Conservation (phyloP, 805 yeast species). For the Debaryomyces prosopidis region DNA sequence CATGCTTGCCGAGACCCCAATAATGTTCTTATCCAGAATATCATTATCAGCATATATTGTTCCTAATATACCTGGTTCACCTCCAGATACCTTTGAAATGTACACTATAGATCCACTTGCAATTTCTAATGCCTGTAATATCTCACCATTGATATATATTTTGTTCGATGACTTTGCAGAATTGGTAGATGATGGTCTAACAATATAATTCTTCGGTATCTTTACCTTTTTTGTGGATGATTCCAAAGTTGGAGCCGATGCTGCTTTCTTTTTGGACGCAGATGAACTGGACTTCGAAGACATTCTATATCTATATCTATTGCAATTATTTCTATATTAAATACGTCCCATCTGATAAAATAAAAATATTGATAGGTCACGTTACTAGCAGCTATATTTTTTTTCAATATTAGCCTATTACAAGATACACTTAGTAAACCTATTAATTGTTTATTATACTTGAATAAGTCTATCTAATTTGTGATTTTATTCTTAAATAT, state of each 20-base stretch:
- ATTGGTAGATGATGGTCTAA: constrained; percentile 29
- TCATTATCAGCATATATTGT: constrained; percentile 37
- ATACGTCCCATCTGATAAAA: no score
- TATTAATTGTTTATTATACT: no score
- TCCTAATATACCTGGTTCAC: constrained; percentile 46
- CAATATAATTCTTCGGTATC: constrained; percentile 41
- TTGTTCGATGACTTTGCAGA: constrained; percentile 33
- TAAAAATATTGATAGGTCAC: neutral
- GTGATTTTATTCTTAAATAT: neutral
- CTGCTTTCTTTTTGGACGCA: constrained; percentile 22
- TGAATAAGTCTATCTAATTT: no score
- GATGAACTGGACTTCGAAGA: constrained; percentile 19
- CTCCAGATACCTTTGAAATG: constrained; percentile 43
- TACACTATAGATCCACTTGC: constrained; percentile 46
- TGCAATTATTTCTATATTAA: no score
- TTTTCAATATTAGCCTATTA: neutral
- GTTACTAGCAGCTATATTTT: neutral
- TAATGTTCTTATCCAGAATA: constrained; percentile 27
- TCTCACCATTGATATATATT: constrained; percentile 42
- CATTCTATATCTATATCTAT: constrained; percentile 10
- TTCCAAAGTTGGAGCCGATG: constrained; percentile 16
- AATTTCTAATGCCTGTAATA: constrained; percentile 49
- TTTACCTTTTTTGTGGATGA: constrained; percentile 33
- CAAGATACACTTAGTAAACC: no score
- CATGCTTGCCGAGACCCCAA: constrained; percentile 23